phyloP scores from a whole-genome alignment of 805 yeast species.

The Candida ipomoeae region DNA sequence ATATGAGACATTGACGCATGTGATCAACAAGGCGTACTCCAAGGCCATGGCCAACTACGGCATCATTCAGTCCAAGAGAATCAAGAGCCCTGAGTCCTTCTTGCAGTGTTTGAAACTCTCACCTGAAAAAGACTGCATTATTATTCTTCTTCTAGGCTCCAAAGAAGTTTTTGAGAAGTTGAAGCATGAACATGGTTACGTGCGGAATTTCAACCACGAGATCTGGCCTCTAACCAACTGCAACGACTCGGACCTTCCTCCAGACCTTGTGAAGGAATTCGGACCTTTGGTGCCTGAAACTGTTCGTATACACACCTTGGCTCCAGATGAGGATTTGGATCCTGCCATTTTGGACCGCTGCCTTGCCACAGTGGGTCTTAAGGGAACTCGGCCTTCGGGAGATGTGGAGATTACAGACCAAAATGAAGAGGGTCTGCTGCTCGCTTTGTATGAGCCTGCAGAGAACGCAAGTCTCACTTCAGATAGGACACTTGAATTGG shows the following conservation, averaged over 20 bases:
- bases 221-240: constrained; percentile 20
- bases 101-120: constrained; percentile 25
- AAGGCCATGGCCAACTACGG: constrained; percentile 43
- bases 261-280: constrained; percentile 18
- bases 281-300: constrained; percentile 17
- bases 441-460: too few species aligned
- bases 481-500: constrained; percentile 16
- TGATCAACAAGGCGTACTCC: constrained; percentile 50
- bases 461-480: not conserved
- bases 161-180: constrained; percentile 21
- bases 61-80: constrained; percentile 39
- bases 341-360: constrained; percentile 19
- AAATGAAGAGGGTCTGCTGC: not conserved
- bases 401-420: not conserved
- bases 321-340: constrained; percentile 17
- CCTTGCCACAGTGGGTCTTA: constrained; percentile 25
- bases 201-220: constrained; percentile 22
- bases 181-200: constrained; percentile 17
- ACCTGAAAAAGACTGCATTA: constrained; percentile 12
- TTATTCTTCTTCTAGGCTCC: constrained; percentile 29
- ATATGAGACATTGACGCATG: constrained; percentile 16
- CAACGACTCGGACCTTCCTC: constrained; percentile 25
- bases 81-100: constrained; percentile 24
- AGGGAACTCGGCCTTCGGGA: not conserved
- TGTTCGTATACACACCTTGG: constrained; percentile 16